Conservation (phyloP, 2,329 filamentous ascomycete species). For the Aspergillus quadricinctus region DNA sequence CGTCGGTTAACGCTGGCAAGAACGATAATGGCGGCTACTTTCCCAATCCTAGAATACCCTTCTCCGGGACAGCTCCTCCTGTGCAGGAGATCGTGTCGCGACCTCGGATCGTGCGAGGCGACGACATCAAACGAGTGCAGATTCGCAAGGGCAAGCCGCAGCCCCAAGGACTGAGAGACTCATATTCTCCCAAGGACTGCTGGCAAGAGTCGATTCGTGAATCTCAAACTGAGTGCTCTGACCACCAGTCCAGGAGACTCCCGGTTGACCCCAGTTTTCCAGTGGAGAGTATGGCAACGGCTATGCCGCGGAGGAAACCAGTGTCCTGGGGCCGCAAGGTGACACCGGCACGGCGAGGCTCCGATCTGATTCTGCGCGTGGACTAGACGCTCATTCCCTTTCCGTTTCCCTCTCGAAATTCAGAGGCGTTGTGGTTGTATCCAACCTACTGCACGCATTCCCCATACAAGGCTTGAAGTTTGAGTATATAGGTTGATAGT, state of each 20-base stretch:
- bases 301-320: conserved; percentile 19
- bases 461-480: not conserved
- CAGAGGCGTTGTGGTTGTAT: not conserved
- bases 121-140: conserved; percentile 31
- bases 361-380: conserved; percentile 30
- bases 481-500: not conserved
- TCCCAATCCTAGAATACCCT: conserved; percentile 19
- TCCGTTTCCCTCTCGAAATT: not conserved
- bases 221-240: not conserved
- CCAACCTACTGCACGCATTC: not conserved
- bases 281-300: conserved; percentile 1
- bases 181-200: conserved; percentile 28
- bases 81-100: conserved; percentile 28
- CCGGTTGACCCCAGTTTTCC: conserved; percentile 6
- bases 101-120: conserved; percentile 27
- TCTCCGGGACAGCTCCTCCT: conserved; percentile 18
- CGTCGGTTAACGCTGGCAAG: conserved; percentile 7
- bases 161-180: conserved; percentile 18
- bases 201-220: conserved; percentile 20
- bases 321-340: conserved; percentile 25
- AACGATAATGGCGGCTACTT: conserved; percentile 1
- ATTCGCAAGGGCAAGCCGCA: conserved; percentile 26
- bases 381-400: conserved; percentile 15
- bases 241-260: not conserved
- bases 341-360: conserved; percentile 27